These are phyloP conservation scores for Xylaria grammica DNA, from an alignment of 495 filamentous ascomycete species.

Conservation along the genomic window DNA sequence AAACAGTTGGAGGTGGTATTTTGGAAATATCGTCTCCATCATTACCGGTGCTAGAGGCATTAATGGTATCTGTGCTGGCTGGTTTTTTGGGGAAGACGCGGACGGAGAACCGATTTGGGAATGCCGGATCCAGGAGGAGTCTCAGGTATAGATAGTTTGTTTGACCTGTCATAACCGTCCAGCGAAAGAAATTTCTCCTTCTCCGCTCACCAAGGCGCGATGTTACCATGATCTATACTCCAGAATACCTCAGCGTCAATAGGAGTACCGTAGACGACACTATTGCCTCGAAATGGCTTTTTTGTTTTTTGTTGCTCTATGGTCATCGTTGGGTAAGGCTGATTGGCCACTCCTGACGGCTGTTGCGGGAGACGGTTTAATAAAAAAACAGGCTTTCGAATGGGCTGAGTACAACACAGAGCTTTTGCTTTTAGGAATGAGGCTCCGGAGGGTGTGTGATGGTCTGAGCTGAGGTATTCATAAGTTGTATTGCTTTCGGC, in stretches of 20 bases:
- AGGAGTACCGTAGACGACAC: background rate
- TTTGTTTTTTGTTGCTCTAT: background rate
- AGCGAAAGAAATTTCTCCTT: background rate
- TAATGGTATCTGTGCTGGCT: background rate
- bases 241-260: background rate
- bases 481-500: constrained; percentile 3
- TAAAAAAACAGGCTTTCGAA: too few relatives aligned
- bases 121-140: background rate
- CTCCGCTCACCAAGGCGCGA: background rate
- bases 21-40: background rate
- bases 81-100: background rate
- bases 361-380: background rate
- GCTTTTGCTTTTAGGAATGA: background rate
- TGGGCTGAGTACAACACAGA: background rate
- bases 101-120: background rate
- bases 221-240: background rate
- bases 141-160: background rate
- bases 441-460: background rate
- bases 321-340: background rate
- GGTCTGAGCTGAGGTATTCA: background rate
- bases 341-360: background rate
- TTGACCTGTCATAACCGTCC: background rate
- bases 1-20: background rate
- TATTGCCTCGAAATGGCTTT: background rate
- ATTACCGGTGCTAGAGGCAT: background rate